Evolutionary conservation across 306 rosid species (phyloP).

Genomic region (Vachellia pachyceras): DNA sequence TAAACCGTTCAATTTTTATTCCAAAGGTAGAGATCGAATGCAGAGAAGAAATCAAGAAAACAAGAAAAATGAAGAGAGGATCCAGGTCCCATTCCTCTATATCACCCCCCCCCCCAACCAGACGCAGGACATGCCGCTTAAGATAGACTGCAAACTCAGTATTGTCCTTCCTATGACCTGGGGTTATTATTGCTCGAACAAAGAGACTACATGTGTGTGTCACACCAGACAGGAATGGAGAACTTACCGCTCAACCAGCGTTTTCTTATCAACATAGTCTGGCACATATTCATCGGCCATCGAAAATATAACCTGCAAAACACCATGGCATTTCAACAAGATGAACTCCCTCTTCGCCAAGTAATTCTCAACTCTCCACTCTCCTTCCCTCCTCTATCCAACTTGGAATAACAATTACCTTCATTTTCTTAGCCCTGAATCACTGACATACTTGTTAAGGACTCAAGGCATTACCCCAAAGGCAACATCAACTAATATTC

Average conservation of each 20-base stretch:
- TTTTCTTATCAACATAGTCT: constrained; percentile 90
- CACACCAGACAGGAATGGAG: constrained; percentile 22
- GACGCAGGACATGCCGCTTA: background rate
- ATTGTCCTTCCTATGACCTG: constrained; percentile 13
- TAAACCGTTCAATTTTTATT: too few relatives aligned
- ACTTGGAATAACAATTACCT: constrained; percentile 27
- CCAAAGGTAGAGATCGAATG: too few relatives aligned
- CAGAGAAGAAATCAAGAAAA: too few relatives aligned
- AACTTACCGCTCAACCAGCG: constrained; percentile 80
- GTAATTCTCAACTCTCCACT: constrained; percentile 4
- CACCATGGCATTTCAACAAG: constrained; percentile 12
- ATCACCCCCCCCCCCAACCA: background rate
- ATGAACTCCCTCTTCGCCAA: constrained; percentile 6
- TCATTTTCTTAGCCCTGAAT: constrained; percentile 12
- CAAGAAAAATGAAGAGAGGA: too few relatives aligned
- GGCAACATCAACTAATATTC: constrained; percentile 15
- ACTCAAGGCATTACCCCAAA: constrained; percentile 11
- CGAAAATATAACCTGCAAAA: constrained; percentile 82
- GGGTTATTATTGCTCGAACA: constrained; percentile 1
- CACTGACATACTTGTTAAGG: background rate
- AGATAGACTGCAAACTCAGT: background rate
- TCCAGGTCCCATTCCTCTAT: too few relatives aligned
- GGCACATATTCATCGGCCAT: constrained; percentile 98
- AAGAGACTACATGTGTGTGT: background rate
- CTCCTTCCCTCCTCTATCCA: background rate